Evolutionary conservation across 331 rosid species (phyloP), one percentile per base, ranked within the genome.

Genomic region (Acacia concinna): DNA sequence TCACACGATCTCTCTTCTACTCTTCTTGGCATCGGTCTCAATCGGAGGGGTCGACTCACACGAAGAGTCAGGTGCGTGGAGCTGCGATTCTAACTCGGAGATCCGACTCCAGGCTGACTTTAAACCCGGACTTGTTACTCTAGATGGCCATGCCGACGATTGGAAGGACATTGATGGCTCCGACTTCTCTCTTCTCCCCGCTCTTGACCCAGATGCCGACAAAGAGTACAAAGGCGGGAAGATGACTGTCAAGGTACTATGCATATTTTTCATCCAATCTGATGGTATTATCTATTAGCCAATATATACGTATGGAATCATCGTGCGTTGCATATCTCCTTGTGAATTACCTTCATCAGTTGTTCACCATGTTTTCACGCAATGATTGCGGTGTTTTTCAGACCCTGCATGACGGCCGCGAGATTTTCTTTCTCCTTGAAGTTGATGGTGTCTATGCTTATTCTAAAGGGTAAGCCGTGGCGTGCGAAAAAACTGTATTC

Each of bases 141-240:
- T 95, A 13, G 99, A 95, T 18, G 99, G 97, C 40, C 97, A 87
- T 67, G 86, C 93, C 49, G 99, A 95, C 34, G 99, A 95, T 75
- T 95, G 99, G 99, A 84, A 87, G 81, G 91, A 84, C 84, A 84
- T 90, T 82, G 97, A 88, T 80, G 97, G 88, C 11, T 93, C 84
- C 37, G 89, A 88, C 76, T 92, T 95, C 76, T 54, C 97, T 78
- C 99, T 95, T 75, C 92, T 85, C 62, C 97, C 91, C 18, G 99
- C 99, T 31, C 90, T 93, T 31, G 97, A 92, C 71, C 97, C 97
- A 4, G 88, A 95, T 67, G 86, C 79, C 14, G 99, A 95, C 7
- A 35, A 86, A 27, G 93, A 91, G 82, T 95, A 91, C 81, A 77
- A 80, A 78, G 91, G 82, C n/a, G 98, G 98, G 81, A 92, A 84